Evolutionary conservation across 2,329 filamentous ascomycete genomes (phyloP).

Genomic region (Moelleriella libera): DNA sequence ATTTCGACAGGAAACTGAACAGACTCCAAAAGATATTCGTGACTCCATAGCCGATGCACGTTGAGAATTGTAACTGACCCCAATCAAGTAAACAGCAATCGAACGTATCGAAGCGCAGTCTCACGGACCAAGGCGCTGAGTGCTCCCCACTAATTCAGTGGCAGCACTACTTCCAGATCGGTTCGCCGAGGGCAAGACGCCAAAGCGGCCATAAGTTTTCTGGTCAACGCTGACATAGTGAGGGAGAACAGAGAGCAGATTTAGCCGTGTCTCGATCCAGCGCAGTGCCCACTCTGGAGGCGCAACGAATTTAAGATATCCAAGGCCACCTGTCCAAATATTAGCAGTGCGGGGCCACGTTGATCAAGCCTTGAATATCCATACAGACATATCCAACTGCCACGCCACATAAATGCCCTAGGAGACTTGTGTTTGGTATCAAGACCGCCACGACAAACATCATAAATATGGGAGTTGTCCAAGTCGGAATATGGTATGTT

Average conservation of each 20-base stretch:
- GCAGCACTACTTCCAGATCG: slow-evolving; percentile 27
- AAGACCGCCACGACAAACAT: slow-evolving; percentile 63
- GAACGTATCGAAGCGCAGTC: neutral
- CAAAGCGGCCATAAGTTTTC: slow-evolving; percentile 88
- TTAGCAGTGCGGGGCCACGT: neutral
- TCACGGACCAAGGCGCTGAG: slow-evolving; percentile 58
- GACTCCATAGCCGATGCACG: too few species aligned
- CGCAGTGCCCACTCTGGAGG: slow-evolving; percentile 79
- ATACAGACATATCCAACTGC: slow-evolving; percentile 72
- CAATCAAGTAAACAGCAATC: too few species aligned
- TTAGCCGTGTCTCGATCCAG: slow-evolving; percentile 80
- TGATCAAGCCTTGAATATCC: too few species aligned
- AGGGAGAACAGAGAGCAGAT: slow-evolving; percentile 68
- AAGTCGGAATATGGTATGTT: slow-evolving; percentile 66
- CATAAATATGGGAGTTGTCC: slow-evolving; percentile 73
- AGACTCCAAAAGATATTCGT: too few species aligned
- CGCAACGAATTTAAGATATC: slow-evolving; percentile 77
- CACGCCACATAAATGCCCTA: slow-evolving; percentile 80
- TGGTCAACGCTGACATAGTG: slow-evolving; percentile 93
- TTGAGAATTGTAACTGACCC: too few species aligned
- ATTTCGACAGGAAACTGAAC: too few species aligned
- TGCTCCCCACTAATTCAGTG: slow-evolving; percentile 45
- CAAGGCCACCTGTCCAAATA: slow-evolving; percentile 53
- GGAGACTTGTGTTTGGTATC: slow-evolving; percentile 65
- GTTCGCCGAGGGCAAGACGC: slow-evolving; percentile 56